Percentiles rank a stretch among this genome's conserved stretches.
phyloP scores from a whole-genome alignment of 2,329 filamentous ascomycete genomes.

The Talaromyces sp. region DNA sequence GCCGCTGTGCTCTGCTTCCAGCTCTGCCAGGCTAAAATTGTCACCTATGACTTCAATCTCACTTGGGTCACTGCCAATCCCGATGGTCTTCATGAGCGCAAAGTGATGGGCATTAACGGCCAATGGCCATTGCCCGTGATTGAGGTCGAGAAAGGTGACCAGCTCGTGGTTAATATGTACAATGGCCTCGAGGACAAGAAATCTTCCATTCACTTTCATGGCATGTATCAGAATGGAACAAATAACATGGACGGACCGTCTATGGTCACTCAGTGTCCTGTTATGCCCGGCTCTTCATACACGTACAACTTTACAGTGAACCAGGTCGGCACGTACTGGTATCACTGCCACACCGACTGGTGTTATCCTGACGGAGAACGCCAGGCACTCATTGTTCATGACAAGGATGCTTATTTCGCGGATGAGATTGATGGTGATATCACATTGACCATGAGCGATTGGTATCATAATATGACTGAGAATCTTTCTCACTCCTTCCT shows the following conservation, averaged over 20 bases:
- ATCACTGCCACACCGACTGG: conserved; percentile 67
- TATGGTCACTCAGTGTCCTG: conserved; percentile 63
- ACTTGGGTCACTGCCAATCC: conserved; percentile 60
- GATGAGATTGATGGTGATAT: conserved; percentile 63
- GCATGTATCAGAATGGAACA: conserved; percentile 75
- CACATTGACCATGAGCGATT: conserved; percentile 70
- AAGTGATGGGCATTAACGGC: conserved; percentile 71
- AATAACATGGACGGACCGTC: conserved; percentile 74
- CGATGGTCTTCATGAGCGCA: conserved; percentile 52
- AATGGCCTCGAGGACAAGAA: conserved; percentile 68
- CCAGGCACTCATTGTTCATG: conserved; percentile 62
- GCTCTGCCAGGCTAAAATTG: conserved; percentile 11
- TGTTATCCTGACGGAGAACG: conserved; percentile 70
- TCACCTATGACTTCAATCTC: conserved; percentile 54
- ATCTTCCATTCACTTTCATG: conserved; percentile 75
- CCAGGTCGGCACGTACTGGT: conserved; percentile 62
- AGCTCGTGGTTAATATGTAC: conserved; percentile 67
- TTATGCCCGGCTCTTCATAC: conserved; percentile 2
- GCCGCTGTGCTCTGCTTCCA: conserved; percentile 11
- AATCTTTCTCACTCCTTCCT: conserved; percentile 44
- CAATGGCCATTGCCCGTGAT: conserved; percentile 74
- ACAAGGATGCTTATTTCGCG: conserved; percentile 59
- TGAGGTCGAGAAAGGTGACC: conserved; percentile 73
- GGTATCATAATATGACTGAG: conserved; percentile 57
- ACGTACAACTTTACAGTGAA: conserved; percentile 38